These are phyloP conservation scores for Phytophthora colocasiae DNA, from an alignment of 352 stramenopile genomes.

Conservation along the genomic window DNA sequence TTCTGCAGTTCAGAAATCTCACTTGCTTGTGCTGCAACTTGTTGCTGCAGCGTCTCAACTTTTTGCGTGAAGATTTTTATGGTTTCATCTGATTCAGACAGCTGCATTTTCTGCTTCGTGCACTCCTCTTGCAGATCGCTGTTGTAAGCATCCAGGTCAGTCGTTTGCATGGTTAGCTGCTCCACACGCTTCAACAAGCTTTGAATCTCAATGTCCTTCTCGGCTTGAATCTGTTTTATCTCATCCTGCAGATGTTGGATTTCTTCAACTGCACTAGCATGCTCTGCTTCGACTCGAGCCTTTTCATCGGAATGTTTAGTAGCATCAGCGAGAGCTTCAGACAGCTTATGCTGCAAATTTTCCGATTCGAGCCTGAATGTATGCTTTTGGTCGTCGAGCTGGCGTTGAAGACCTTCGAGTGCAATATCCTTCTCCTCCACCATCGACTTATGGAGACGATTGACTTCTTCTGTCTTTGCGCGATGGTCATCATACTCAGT, in stretches of 20 bases:
- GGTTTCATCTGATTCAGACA: slow-evolving; percentile 24
- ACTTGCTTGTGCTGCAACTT: slow-evolving; percentile 17
- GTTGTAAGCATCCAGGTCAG: slow-evolving; percentile 22
- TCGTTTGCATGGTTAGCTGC: slow-evolving; percentile 18
- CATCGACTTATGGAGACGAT: slow-evolving; percentile 18
- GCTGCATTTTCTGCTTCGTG: slow-evolving; percentile 27
- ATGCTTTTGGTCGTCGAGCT: slow-evolving; percentile 54
- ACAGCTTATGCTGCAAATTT: slow-evolving; percentile 28
- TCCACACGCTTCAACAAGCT: slow-evolving; percentile 20
- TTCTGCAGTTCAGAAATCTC: slow-evolving; percentile 27
- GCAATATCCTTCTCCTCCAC: slow-evolving; percentile 31
- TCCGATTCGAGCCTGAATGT: slow-evolving; percentile 22
- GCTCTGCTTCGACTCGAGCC: slow-evolving; percentile 19
- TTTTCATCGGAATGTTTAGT: slow-evolving; percentile 33
- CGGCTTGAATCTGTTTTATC: slow-evolving; percentile 20
- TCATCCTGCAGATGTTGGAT: slow-evolving; percentile 22
- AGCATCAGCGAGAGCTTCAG: slow-evolving; percentile 16
- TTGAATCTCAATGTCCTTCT: slow-evolving; percentile 34
- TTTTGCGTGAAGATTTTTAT: slow-evolving; percentile 27
- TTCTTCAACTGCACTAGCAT: slow-evolving; percentile 17
- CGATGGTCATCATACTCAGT: slow-evolving; percentile 25
- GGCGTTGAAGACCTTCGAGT: slow-evolving; percentile 52
- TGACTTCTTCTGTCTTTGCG: slow-evolving; percentile 24
- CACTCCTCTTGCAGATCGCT: slow-evolving; percentile 25
- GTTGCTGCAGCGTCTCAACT: slow-evolving; percentile 28